phyloP scores from a whole-genome alignment of 164 flowering plant genomes.

The Kalanchoe fedtschenkoi region DNA sequence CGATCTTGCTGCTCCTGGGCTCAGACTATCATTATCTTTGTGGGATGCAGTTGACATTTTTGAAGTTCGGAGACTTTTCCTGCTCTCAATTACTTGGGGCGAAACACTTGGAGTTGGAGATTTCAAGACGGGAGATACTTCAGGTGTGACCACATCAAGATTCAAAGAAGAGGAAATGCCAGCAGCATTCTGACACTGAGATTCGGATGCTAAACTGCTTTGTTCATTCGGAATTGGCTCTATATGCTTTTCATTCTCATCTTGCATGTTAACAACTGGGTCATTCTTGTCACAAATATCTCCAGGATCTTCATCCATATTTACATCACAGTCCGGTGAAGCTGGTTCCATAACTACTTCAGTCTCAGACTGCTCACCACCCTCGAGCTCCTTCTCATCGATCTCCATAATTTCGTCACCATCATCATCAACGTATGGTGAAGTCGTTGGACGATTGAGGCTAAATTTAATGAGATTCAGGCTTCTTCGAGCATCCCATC shows the following conservation, averaged over 20 bases:
- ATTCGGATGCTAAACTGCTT: background rate
- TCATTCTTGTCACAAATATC: slow-evolving; percentile 19
- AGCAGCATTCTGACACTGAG: background rate
- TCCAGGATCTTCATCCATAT: slow-evolving; percentile 50
- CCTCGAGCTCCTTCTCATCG: slow-evolving; percentile 37
- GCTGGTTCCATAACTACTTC: slow-evolving; percentile 9
- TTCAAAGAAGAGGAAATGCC: slow-evolving; percentile 15
- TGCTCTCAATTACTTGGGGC: slow-evolving; percentile 43
- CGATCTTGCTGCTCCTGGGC: slow-evolving; percentile 23
- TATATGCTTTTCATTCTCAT: background rate
- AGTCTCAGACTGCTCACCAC: background rate
- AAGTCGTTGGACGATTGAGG: slow-evolving; percentile 53
- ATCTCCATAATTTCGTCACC: slow-evolving; percentile 97
- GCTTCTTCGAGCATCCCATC: slow-evolving; percentile 92
- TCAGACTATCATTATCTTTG: slow-evolving; percentile 13
- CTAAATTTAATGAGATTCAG: slow-evolving; percentile 68
- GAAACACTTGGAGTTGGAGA: slow-evolving; percentile 72
- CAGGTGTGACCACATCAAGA: slow-evolving; percentile 31
- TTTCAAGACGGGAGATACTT: slow-evolving; percentile 40
- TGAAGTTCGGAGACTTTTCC: slow-evolving; percentile 71
- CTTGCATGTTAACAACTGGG: slow-evolving; percentile 10
- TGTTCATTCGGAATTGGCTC: background rate
- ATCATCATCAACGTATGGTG: slow-evolving; percentile 65
- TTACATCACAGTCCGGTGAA: slow-evolving; percentile 45
- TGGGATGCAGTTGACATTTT: slow-evolving; percentile 51